Percentiles rank a stretch among this genome's conserved stretches.
These are phyloP conservation scores for Falciphora oryzae DNA, from an alignment of 2,329 filamentous ascomycete genomes.

Conservation along the genomic window DNA sequence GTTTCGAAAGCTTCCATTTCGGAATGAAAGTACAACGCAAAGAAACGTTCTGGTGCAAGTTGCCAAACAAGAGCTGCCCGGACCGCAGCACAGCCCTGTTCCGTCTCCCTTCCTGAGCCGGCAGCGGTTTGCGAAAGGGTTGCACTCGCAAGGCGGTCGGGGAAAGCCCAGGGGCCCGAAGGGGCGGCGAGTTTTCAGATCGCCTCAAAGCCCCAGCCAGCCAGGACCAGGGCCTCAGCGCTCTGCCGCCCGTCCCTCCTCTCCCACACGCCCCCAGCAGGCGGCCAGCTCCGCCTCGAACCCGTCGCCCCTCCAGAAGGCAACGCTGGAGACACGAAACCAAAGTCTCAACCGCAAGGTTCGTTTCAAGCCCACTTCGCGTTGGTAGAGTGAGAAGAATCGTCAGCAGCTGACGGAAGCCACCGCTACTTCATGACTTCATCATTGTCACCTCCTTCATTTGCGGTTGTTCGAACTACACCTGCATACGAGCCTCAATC, in stretches of 20 bases:
- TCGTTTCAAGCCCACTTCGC: background rate
- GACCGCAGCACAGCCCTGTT: background rate
- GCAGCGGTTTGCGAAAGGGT: background rate
- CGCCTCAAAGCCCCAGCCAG: constrained; percentile 14
- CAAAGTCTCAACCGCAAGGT: background rate
- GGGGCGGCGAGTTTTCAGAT: constrained; percentile 15
- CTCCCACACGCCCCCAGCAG: background rate
- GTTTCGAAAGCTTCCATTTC: too few relatives aligned
- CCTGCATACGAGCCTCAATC: background rate
- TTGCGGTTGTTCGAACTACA: background rate
- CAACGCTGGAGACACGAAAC: constrained; percentile 5
- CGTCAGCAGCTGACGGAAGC: background rate
- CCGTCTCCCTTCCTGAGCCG: too few relatives aligned
- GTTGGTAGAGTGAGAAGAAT: background rate
- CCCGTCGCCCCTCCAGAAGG: constrained; percentile 6
- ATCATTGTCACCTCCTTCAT: background rate
- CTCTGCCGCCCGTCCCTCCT: constrained; percentile 5
- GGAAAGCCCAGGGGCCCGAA: constrained; percentile 10
- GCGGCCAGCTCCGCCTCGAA: background rate
- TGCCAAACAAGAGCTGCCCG: background rate
- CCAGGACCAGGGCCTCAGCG: constrained; percentile 2
- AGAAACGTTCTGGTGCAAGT: background rate
- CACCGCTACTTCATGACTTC: background rate
- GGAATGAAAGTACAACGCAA: background rate
- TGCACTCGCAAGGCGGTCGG: constrained; percentile 5